Conservation (phyloP, 192 early-diverging fungal species). For the Funneliformis mosseae region DNA sequence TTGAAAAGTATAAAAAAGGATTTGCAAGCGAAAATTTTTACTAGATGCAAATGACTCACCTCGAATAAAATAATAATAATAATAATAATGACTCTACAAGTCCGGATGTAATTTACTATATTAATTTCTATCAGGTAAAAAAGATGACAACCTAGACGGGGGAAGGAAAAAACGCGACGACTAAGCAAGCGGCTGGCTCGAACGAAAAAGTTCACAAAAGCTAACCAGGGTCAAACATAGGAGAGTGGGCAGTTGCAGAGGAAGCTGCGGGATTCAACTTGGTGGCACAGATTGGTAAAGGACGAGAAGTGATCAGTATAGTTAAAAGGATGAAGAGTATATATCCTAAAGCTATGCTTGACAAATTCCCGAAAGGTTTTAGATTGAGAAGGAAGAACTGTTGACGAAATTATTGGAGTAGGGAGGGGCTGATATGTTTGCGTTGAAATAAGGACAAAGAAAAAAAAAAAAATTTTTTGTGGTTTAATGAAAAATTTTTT, state of each 20-base stretch:
- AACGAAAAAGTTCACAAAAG: constrained; percentile 32
- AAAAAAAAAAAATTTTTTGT: background rate
- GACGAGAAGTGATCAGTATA: constrained; percentile 19
- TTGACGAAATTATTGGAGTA: background rate
- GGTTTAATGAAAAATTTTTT: constrained; percentile 1
- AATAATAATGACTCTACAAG: background rate
- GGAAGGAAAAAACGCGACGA: constrained; percentile 8
- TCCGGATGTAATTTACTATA: background rate
- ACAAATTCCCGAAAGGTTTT: background rate
- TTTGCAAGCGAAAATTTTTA: background rate
- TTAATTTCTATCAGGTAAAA: background rate
- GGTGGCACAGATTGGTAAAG: constrained; percentile 14
- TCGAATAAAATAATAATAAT: background rate
- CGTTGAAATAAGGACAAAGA: background rate
- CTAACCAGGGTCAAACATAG: constrained; percentile 34
- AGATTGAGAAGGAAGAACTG: background rate
- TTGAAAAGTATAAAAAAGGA: background rate
- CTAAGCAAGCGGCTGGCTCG: constrained; percentile 27
- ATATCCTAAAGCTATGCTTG: background rate
- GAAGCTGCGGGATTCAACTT: constrained; percentile 32
- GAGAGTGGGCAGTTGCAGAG: constrained; percentile 23
- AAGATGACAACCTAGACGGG: constrained; percentile 10
- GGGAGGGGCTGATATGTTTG: background rate
- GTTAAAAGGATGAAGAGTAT: background rate
- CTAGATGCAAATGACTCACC: background rate